A percentile compares a stretch with the other conserved stretches of the same genome.
These are phyloP conservation scores for Ophiosphaerella herpotricha DNA, from an alignment of 2,329 filamentous ascomycete genomes.

Conservation along the genomic window DNA sequence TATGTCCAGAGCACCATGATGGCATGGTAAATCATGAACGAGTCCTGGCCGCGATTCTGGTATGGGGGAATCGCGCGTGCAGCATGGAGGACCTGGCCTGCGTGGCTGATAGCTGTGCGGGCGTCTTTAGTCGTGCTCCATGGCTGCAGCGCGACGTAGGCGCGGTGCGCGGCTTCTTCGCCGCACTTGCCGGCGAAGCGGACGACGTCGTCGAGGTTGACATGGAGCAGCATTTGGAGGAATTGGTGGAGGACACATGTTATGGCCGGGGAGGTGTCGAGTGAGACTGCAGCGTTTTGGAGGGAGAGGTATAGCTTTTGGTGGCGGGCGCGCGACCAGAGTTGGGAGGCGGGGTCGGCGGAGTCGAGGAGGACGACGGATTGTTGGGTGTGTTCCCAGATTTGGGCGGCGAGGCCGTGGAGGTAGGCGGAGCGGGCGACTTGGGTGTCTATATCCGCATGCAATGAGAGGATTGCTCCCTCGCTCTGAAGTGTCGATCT, in stretches of 20 bases:
- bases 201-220: slow-evolving; percentile 66
- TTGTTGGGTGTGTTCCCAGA: slow-evolving; percentile 25
- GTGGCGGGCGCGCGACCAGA: slow-evolving; percentile 23
- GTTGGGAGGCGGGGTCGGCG: slow-evolving; percentile 21
- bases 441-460: slow-evolving; percentile 56
- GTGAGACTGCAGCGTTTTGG: slow-evolving; percentile 50
- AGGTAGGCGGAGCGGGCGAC: slow-evolving; percentile 17
- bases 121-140: slow-evolving; percentile 50
- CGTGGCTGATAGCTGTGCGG: slow-evolving; percentile 21
- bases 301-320: slow-evolving; percentile 41
- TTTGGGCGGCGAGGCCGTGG: slow-evolving; percentile 23
- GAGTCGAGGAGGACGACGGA: slow-evolving; percentile 12
- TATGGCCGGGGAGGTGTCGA: slow-evolving; percentile 27
- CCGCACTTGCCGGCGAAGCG: slow-evolving; percentile 69
- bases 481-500: slow-evolving; percentile 35
- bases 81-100: slow-evolving; percentile 21
- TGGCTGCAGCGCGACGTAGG: slow-evolving; percentile 61
- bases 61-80: slow-evolving; percentile 20
- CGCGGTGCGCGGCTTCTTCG: slow-evolving; percentile 63
- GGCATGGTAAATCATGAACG: slow-evolving; percentile 24
- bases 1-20: slow-evolving; percentile 33
- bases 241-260: slow-evolving; percentile 51
- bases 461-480: slow-evolving; percentile 56
- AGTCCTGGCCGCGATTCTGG: slow-evolving; percentile 22
- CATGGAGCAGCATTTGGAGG: slow-evolving; percentile 65